Conservation (phyloP, 148 eudicot genomes). For the Diospyros lotus region DNA sequence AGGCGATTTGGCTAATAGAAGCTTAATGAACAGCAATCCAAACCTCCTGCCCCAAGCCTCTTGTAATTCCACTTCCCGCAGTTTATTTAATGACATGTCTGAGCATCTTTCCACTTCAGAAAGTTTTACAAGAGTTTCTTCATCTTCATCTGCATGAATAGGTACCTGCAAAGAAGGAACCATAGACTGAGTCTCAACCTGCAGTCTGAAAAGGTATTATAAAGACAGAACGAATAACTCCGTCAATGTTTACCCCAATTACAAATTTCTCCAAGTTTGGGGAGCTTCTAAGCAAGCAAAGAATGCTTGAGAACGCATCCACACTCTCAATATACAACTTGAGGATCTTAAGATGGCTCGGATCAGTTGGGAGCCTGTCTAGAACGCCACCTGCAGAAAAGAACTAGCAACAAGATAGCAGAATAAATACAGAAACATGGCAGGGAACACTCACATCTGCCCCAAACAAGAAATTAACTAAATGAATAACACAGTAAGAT, state of each 20-base stretch:
- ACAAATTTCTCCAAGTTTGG: background rate
- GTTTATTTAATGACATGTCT: slow-evolving; percentile 2
- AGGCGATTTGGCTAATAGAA: slow-evolving; percentile 10
- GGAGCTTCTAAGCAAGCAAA: slow-evolving; percentile 16
- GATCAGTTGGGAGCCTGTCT: background rate
- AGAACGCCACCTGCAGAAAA: background rate
- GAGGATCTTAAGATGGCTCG: background rate
- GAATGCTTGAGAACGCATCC: background rate
- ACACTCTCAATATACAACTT: background rate
- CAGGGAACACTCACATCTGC: background rate
- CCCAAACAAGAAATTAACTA: no score
- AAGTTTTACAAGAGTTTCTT: background rate
- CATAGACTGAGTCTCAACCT: background rate
- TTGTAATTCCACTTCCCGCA: background rate
- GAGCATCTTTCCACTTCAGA: background rate
- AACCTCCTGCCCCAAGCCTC: background rate
- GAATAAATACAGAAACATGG: background rate
- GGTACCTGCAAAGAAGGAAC: background rate
- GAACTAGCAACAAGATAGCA: background rate
- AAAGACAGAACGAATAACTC: background rate
- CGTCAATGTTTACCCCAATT: background rate
- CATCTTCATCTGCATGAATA: background rate
- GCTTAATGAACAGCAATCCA: slow-evolving; percentile 1
- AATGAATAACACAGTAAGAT: no score
- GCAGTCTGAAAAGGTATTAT: background rate